Base-by-base conservation (phyloP, 306 rosid species). In the Carpinus viminea region DNA sequence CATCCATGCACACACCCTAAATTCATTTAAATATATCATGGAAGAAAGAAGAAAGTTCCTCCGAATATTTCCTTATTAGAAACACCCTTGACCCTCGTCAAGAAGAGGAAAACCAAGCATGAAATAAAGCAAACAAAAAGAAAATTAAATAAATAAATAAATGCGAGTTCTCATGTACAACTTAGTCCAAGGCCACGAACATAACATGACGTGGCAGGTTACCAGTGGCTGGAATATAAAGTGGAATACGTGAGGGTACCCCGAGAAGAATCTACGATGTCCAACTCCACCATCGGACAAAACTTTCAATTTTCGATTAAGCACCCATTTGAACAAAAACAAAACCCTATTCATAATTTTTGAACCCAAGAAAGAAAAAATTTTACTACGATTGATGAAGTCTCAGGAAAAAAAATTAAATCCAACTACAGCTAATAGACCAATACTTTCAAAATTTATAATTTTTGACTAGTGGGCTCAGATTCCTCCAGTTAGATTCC, bases 211-310 rank as follows among this genome's bases (percentile, higher is more conserved):
- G 89, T 88, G 97, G 81, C 89, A 2, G 48, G 4, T 55, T 74
- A 43, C 41, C 2, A 91, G 64, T 82, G 93, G 92, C 54, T 76
- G 16, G 54, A 76, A 28, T 26, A 41, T 74, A 77, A 76, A 83
- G 74, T 65, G 83, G 83, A 68, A 50, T 79, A 73, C 74, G 69
- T 82, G 84, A 72, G 75, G 82, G 76, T 56, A 70, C 77, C 51
- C 81, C 76, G 41, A 78, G 83, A 82, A 82, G 87, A 89, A 85
- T 91, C 91, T 84, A 66, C 71, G 21, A 8, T 18, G 66, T 52
- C 74, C 75, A 70, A 62, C 73, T 74, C 74, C 65, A 73, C 83
- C 80, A 64, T 34, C 56, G 66, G 64, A 78, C 73, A 48, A 74
- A 75, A 51, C 31, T 45, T 70, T 17, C 51, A 68, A 47, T 45